Conservation (phyloP, 1,284 basidiomycete species). For the Microbotryum violaceum region DNA sequence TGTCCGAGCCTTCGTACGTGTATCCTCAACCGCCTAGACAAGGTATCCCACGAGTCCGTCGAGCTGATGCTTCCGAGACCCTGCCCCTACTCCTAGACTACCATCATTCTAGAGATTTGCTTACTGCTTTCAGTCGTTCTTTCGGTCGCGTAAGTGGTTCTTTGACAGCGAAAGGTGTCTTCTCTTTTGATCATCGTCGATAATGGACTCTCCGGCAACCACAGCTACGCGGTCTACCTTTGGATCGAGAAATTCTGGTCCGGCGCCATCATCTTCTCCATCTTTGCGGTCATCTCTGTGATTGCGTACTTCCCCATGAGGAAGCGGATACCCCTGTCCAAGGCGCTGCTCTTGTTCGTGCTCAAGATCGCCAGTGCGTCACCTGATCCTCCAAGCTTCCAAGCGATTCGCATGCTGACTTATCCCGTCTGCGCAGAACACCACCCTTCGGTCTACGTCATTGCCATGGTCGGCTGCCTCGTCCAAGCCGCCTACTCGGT, state of each 20-base stretch:
- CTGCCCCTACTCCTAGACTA: too few relatives aligned
- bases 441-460: conserved; percentile 69
- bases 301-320: conserved; percentile 55
- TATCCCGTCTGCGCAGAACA: conserved; percentile 54
- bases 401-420: neutral
- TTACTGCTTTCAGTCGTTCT: conserved; percentile 51
- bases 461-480: conserved; percentile 62
- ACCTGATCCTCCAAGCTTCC: neutral
- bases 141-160: conserved; percentile 48
- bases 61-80: too few relatives aligned
- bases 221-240: conserved; percentile 55
- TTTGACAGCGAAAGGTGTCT: too few relatives aligned
- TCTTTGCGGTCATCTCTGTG: conserved; percentile 42
- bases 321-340: conserved; percentile 67
- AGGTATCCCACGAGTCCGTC: too few relatives aligned
- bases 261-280: conserved; percentile 67
- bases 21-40: too few relatives aligned
- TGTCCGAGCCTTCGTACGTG: conserved; percentile 46
- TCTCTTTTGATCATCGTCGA: conserved; percentile 62
- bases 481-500: conserved; percentile 53
- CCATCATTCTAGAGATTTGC: conserved; percentile 52
- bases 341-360: conserved; percentile 67
- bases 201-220: conserved; percentile 44
- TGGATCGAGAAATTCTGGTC: conserved; percentile 68
- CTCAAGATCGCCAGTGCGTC: conserved; percentile 29